These are phyloP conservation scores for Tylopilus intermedius DNA, from an alignment of 768 basidiomycete species.

Conservation along the genomic window DNA sequence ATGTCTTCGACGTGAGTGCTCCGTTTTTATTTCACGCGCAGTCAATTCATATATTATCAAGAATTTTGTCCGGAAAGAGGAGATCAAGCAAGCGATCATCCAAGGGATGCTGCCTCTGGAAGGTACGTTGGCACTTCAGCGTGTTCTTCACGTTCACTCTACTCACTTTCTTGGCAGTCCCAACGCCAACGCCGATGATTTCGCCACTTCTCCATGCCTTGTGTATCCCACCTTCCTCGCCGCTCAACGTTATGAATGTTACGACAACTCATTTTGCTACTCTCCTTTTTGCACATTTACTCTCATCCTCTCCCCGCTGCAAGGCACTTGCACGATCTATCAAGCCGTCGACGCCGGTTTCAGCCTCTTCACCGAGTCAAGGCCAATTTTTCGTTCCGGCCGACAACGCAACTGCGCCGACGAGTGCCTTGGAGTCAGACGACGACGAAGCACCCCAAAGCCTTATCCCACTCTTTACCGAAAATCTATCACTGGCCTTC, in stretches of 20 bases:
- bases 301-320: slow-evolving; percentile 60
- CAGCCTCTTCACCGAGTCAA: slow-evolving; percentile 28
- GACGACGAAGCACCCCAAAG: slow-evolving; percentile 65
- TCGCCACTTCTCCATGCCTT: slow-evolving; percentile 72
- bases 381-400: slow-evolving; percentile 74
- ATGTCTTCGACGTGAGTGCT: slow-evolving; percentile 72
- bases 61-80: slow-evolving; percentile 77
- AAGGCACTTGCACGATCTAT: slow-evolving; percentile 64
- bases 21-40: not conserved
- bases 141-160: not conserved
- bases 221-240: slow-evolving; percentile 54
- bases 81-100: slow-evolving; percentile 62
- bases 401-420: slow-evolving; percentile 44
- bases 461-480: slow-evolving; percentile 79
- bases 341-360: slow-evolving; percentile 41
- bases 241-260: slow-evolving; percentile 51
- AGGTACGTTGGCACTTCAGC: slow-evolving; percentile 26
- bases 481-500: slow-evolving; percentile 84
- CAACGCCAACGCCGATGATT: slow-evolving; percentile 40
- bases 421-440: slow-evolving; percentile 35
- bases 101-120: slow-evolving; percentile 67
- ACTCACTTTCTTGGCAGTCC: slow-evolving; percentile 11
- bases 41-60: slow-evolving; percentile 22
- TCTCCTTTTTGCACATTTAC: slow-evolving; percentile 74
- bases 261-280: slow-evolving; percentile 70